phyloP scores from a whole-genome alignment of 192 early-diverging fungal genomes.

The Coemansia sp. region DNA sequence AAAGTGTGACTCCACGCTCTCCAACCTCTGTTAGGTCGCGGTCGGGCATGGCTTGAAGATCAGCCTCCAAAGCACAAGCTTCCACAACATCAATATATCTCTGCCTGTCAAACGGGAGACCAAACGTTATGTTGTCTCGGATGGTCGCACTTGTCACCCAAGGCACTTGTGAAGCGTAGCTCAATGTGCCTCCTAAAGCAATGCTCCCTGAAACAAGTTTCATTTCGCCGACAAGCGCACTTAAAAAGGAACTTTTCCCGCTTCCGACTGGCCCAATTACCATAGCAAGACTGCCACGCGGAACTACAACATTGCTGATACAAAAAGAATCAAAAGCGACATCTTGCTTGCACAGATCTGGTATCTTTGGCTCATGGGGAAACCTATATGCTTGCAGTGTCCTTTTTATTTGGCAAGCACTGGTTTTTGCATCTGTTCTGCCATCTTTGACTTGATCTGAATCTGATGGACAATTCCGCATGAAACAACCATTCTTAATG shows the following conservation, averaged over 20 bases:
- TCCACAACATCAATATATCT: conserved; percentile 66
- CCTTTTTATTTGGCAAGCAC: background rate
- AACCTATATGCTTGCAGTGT: conserved; percentile 20
- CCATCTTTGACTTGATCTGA: background rate
- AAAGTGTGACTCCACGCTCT: conserved; percentile 65
- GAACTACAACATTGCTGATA: conserved; percentile 56
- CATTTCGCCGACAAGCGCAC: conserved; percentile 61
- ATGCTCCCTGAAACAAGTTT: conserved; percentile 49
- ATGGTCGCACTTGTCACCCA: conserved; percentile 66
- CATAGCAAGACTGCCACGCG: conserved; percentile 55
- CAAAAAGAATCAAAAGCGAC: conserved; percentile 7
- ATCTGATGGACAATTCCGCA: conserved; percentile 19
- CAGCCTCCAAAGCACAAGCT: conserved; percentile 69
- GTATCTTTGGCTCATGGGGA: background rate
- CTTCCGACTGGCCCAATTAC: conserved; percentile 71
- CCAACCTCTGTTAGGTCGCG: conserved; percentile 74
- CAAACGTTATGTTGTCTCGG: conserved; percentile 76
- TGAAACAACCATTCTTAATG: conserved; percentile 25
- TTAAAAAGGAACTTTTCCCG: conserved; percentile 62
- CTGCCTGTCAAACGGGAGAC: conserved; percentile 58
- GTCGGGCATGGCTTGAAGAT: conserved; percentile 62
- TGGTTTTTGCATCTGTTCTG: background rate
- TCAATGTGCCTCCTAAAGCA: conserved; percentile 42
- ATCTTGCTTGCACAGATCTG: background rate
- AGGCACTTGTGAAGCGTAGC: conserved; percentile 56